Evolutionary conservation across 164 flowering plant species (phyloP).

Genomic region (Nymphaea thermarum): DNA sequence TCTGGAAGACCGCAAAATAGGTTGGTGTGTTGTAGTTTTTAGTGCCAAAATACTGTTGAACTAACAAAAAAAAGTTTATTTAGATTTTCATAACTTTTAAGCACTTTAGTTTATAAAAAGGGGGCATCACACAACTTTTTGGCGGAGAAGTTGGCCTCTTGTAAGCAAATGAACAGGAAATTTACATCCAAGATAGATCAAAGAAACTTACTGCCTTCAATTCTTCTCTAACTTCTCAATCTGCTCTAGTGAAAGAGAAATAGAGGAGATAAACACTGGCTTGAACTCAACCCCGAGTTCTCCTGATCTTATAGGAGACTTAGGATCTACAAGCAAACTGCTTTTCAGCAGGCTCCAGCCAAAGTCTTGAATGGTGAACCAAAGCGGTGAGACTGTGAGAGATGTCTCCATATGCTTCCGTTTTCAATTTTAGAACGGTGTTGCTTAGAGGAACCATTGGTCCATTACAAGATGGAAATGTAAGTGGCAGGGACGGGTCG

Average conservation of each 20-base stretch:
- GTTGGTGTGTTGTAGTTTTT: too few species aligned
- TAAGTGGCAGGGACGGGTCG: conserved; percentile 37
- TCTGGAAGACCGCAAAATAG: too few species aligned
- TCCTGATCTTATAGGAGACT: conserved; percentile 33
- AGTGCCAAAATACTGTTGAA: too few species aligned
- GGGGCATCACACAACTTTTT: too few species aligned
- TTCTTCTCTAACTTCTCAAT: conserved; percentile 35
- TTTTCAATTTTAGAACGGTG: background rate
- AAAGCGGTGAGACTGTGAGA: conserved; percentile 13
- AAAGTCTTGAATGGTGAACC: conserved; percentile 25
- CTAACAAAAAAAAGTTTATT: too few species aligned
- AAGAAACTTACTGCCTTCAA: conserved; percentile 35
- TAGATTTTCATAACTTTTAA: too few species aligned
- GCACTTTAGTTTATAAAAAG: too few species aligned
- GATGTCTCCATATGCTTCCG: background rate
- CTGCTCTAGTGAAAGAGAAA: conserved; percentile 30
- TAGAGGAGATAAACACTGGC: conserved; percentile 24
- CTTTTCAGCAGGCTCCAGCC: conserved; percentile 34
- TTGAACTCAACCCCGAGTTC: conserved; percentile 20
- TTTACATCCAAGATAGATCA: too few species aligned
- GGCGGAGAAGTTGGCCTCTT: too few species aligned
- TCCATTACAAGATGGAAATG: conserved; percentile 31
- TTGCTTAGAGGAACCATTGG: background rate
- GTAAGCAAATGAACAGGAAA: too few species aligned
- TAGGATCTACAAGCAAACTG: conserved; percentile 28